phyloP scores from a whole-genome alignment of 2,329 filamentous ascomycete species.

The Tolypocladium pustulatum region DNA sequence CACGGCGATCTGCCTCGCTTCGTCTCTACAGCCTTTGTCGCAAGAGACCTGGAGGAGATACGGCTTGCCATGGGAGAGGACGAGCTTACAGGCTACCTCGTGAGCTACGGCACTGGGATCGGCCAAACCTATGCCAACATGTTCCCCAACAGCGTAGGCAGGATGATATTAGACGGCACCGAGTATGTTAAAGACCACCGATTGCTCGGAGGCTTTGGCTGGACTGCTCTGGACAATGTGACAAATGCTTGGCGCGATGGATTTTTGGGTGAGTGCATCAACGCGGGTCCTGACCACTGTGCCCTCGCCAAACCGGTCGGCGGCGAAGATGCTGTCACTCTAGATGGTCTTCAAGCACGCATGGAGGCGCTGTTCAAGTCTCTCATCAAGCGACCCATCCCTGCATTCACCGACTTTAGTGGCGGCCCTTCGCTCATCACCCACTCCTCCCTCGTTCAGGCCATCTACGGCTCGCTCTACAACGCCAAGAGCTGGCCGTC shows the following conservation, averaged over 20 bases:
- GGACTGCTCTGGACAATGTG: slow-evolving; percentile 35
- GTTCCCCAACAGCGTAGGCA: slow-evolving; percentile 36
- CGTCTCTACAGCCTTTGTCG: slow-evolving; percentile 33
- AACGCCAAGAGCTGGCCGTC: slow-evolving; percentile 30
- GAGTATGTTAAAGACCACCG: slow-evolving; percentile 36
- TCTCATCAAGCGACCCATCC: slow-evolving; percentile 25
- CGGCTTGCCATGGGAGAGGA: slow-evolving; percentile 33
- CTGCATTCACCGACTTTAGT: slow-evolving; percentile 24
- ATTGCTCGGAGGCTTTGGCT: slow-evolving; percentile 33
- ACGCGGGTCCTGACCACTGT: slow-evolving; percentile 34
- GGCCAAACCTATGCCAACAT: slow-evolving; percentile 40
- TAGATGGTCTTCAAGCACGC: slow-evolving; percentile 24
- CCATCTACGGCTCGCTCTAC: slow-evolving; percentile 32
- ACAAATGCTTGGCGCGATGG: slow-evolving; percentile 39
- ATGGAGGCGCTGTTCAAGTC: slow-evolving; percentile 27
- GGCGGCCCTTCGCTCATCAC: slow-evolving; percentile 34
- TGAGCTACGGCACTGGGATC: slow-evolving; percentile 42
- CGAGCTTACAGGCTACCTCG: slow-evolving; percentile 36
- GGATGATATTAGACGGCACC: slow-evolving; percentile 38
- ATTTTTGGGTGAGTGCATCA: slow-evolving; percentile 38
- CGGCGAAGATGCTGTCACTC: slow-evolving; percentile 15
- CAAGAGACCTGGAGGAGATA: slow-evolving; percentile 38
- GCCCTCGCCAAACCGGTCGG: slow-evolving; percentile 26
- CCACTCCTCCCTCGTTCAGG: slow-evolving; percentile 28
- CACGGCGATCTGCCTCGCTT: slow-evolving; percentile 36